Base-by-base conservation (phyloP, 306 rosid species). In the Cucurbita pepo region DNA sequence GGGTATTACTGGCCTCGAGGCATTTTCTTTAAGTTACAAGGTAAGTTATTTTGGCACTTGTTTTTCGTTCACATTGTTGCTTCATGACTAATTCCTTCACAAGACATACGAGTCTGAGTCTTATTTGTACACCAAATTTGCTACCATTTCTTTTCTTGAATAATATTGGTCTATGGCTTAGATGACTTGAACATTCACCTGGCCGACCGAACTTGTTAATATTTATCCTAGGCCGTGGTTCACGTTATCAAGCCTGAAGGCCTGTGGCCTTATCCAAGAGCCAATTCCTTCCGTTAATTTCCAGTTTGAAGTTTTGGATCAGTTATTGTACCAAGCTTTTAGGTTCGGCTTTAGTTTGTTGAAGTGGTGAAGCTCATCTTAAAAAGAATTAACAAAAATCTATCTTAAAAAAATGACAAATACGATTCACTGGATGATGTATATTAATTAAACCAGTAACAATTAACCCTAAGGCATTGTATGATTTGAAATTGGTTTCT, bases 21-120 rank as follows among this genome's bases (percentile, higher is more conserved):
- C 96, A 54, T 90, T 94, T 87, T 86, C 96, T 59, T 88, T 94
- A 81, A 90, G 90, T 80, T 94, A 88, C 79, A 90, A 89, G 98
- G 98, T 93, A 37, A 19, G 69, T 74, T 57, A 62, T 74, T 59
- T 53, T 37, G 22, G n/a, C 58, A 61, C 73, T 51, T 1, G 64
- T 61, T 54, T 30, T 40, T 48, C 72, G 18, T 8, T 69, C 67
- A 2, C 14, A 37, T 16, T 38, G 69, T 18, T 63, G 50, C 40
- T 34, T 58, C 64, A 30, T 10, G 64, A n/a, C 65, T 14, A 34
- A 59, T 14, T 59, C 36, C n/a, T n/a, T 36, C 12, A 30, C 13
- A 13, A 10, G 13, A 4, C 3, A 10, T 45, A 44, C 48, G 11
- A 5, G 14, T 3, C 3, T 8, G 12, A 19, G 12, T 56, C 1